phyloP scores from a whole-genome alignment of 495 filamentous ascomycete species.

The Hyaloscypha hepaticicola region DNA sequence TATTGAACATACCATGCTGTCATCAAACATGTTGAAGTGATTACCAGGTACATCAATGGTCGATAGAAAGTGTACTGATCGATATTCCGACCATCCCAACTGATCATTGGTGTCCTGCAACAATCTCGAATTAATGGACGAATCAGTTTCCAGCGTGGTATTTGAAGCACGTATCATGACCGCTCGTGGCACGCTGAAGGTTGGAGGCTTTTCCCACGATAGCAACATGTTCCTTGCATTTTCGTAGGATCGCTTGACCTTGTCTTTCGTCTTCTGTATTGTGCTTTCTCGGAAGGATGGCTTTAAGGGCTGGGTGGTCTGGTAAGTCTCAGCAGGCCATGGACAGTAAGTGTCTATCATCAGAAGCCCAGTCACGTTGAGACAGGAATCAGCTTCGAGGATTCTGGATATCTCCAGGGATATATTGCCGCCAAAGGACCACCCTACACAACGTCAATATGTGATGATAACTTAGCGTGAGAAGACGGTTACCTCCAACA shows the following conservation, averaged over 20 bases:
- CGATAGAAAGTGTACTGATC: no score
- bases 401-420: neutral
- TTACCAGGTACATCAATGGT: no score
- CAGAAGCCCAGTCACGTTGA: neutral
- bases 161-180: neutral
- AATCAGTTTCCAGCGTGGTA: neutral
- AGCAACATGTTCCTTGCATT: slow-evolving; percentile 1
- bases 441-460: neutral
- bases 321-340: neutral
- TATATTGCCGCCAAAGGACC: neutral
- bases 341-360: neutral
- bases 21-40: no score
- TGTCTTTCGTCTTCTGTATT: neutral
- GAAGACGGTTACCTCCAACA: slow-evolving; percentile 2
- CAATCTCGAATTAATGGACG: no score
- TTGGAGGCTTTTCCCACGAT: neutral
- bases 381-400: neutral
- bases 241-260: slow-evolving; percentile 1
- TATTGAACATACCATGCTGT: no score
- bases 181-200: neutral
- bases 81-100: no score
- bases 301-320: neutral
- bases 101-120: no score
- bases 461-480: neutral
- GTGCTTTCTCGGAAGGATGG: neutral